Base-by-base conservation (phyloP, 179 eudicot genomes). In the Patellifolia procumbens region DNA sequence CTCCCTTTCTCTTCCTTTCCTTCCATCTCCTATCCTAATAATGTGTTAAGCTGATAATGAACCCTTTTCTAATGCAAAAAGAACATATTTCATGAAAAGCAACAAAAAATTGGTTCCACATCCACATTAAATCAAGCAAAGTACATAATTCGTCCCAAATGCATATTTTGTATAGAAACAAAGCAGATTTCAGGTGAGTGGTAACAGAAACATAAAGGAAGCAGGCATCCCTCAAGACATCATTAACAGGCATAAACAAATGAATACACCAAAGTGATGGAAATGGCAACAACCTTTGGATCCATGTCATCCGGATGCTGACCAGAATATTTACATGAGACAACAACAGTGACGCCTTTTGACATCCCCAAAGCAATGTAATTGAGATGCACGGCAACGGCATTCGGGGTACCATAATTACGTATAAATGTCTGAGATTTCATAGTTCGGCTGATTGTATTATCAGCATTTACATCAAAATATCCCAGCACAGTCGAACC, bases 291-390 rank as follows among this genome's bases (percentile, higher is more conserved):
- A 76, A 92, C 98, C 98, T 94, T 89, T 42, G 91, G 76, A 72
- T 94, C 97, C 90, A 92, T 86, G 76, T 79, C 86, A 84, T 94
- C 98, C 6, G 88, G 88, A 78, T 79, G 88, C 76, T 89, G 89
- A 72, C 86, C 88, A 43, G 93, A 84, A 78, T 92, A 91, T 88
- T 88, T 94, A 86, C 97, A 89, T 42, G 98, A 92, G 66, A 91
- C 80, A 76, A 90, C 88, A 70, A 92, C 81, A 49, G 92, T 69
- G 13, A 83, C 75, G 60, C 98, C 98, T 81, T 86, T 92, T 0
- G 97, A 91, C 89, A 88, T 85, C 79, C 98, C 98, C 67, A 94
- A 77, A 11, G 97, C 98, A 85, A 94, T 87, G 74, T 80, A 91
- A 79, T 89, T 89, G 70, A 82, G 81, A 86, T 94, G 91, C 81